phyloP scores from a whole-genome alignment of 2,329 filamentous ascomycete species.

The Pseudogymnoascus sp. region DNA sequence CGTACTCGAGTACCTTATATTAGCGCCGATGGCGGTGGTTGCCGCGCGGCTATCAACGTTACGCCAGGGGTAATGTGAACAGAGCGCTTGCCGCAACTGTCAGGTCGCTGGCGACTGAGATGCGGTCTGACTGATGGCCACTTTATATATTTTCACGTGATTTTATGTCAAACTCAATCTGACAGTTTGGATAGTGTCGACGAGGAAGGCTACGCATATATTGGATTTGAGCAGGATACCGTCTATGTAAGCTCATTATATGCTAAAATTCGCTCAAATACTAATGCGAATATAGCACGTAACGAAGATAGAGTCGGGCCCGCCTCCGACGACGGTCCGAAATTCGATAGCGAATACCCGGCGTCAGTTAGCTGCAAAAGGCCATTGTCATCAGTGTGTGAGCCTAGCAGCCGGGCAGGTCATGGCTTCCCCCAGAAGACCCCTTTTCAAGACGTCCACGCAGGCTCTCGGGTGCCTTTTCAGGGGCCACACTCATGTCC shows the following conservation, averaged over 20 bases:
- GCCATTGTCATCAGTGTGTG: background rate
- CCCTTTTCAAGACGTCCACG: background rate
- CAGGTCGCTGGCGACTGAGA: background rate
- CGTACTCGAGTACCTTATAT: background rate
- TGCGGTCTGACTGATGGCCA: background rate
- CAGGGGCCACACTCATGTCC: background rate
- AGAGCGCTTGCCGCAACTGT: background rate
- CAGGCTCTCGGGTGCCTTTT: background rate
- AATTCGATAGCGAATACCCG: background rate
- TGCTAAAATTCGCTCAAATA: background rate
- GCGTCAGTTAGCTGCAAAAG: background rate
- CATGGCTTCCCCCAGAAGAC: background rate
- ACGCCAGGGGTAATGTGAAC: background rate
- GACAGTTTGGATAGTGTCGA: background rate
- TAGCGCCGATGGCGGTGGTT: background rate
- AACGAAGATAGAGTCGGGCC: background rate
- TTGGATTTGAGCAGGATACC: background rate
- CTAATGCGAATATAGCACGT: background rate
- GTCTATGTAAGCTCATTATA: background rate
- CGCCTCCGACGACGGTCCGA: background rate
- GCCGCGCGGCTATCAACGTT: background rate
- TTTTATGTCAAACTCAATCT: background rate
- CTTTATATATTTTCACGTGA: background rate
- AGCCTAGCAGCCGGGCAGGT: too few relatives aligned
- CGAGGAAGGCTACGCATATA: background rate